Evolutionary conservation across 768 basidiomycete species (phyloP).

Genomic region (Cubamyces lactineus): DNA sequence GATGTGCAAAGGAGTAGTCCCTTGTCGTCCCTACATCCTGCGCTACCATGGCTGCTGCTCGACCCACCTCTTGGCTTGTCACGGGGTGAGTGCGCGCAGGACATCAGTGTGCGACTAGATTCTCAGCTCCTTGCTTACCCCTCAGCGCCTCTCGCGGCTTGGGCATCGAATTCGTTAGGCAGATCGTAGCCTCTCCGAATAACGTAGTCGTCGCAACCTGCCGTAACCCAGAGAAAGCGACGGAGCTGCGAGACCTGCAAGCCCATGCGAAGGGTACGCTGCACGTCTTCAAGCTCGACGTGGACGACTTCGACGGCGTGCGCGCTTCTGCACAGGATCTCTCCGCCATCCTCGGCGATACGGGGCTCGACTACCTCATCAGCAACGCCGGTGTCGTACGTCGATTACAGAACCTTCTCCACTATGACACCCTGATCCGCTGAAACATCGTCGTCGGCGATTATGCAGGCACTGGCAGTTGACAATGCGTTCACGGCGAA

Average conservation of each 20-base stretch:
- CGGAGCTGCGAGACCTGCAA: constrained; percentile 28
- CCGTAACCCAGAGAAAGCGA: constrained; percentile 32
- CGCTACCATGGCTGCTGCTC: too few species aligned
- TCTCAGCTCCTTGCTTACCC: too few species aligned
- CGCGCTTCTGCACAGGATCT: constrained; percentile 29
- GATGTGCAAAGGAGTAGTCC: too few species aligned
- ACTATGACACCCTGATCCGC: neutral
- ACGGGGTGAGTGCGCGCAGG: too few species aligned
- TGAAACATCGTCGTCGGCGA: neutral
- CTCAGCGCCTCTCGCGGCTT: constrained; percentile 28
- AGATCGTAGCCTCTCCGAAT: constrained; percentile 28
- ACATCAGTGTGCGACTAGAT: too few species aligned
- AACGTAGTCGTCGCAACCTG: constrained; percentile 38
- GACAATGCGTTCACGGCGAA: constrained; percentile 35
- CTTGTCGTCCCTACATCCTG: too few species aligned
- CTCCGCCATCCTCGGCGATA: constrained; percentile 32
- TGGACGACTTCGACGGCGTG: constrained; percentile 33
- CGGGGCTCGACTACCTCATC: constrained; percentile 43
- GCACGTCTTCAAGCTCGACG: constrained; percentile 40
- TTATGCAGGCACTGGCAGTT: constrained; percentile 18
- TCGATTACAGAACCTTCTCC: neutral
- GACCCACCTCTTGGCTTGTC: too few species aligned
- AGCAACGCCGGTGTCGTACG: constrained; percentile 45
- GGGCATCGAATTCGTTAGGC: constrained; percentile 34
- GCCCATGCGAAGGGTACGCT: constrained; percentile 33